phyloP scores from a whole-genome alignment of 1,284 basidiomycete genomes.

The Trametes hirsuta region DNA sequence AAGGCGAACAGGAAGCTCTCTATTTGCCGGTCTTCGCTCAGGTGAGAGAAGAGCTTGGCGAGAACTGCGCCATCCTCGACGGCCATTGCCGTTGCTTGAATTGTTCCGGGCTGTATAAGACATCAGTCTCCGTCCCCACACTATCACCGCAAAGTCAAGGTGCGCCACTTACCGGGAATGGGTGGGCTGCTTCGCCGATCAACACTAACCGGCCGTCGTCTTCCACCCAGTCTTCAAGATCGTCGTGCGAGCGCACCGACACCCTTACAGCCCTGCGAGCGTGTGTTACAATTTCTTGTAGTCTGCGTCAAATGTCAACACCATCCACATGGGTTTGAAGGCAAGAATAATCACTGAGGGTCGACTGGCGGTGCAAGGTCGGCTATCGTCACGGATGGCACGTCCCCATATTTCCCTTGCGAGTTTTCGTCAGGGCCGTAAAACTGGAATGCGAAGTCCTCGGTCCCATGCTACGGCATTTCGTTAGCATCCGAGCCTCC shows the following conservation, averaged over 20 bases:
- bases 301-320: conserved; percentile 32
- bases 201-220: conserved; percentile 30
- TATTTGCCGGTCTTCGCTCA: conserved; percentile 54
- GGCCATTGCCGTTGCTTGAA: conserved; percentile 45
- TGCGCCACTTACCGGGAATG: conserved; percentile 47
- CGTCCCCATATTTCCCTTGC: conserved; percentile 21
- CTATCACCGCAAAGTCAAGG: conserved; percentile 1
- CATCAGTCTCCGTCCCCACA: conserved; percentile 27
- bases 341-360: conserved; percentile 37
- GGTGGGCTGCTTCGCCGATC: conserved; percentile 50
- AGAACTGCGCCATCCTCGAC: conserved; percentile 61
- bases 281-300: conserved; percentile 39
- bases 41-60: conserved; percentile 59
- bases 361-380: conserved; percentile 32
- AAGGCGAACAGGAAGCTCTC: conserved; percentile 52
- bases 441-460: conserved; percentile 24
- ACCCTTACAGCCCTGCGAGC: conserved; percentile 24
- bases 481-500: neutral
- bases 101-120: conserved; percentile 31
- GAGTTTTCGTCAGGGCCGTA: conserved; percentile 19
- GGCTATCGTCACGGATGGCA: conserved; percentile 5
- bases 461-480: conserved; percentile 8
- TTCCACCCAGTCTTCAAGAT: conserved; percentile 35
- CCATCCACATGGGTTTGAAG: neutral
- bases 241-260: conserved; percentile 22